Conservation (phyloP, 2,329 filamentous ascomycete genomes). For the Dryadomyces quercus-mongolicae region DNA sequence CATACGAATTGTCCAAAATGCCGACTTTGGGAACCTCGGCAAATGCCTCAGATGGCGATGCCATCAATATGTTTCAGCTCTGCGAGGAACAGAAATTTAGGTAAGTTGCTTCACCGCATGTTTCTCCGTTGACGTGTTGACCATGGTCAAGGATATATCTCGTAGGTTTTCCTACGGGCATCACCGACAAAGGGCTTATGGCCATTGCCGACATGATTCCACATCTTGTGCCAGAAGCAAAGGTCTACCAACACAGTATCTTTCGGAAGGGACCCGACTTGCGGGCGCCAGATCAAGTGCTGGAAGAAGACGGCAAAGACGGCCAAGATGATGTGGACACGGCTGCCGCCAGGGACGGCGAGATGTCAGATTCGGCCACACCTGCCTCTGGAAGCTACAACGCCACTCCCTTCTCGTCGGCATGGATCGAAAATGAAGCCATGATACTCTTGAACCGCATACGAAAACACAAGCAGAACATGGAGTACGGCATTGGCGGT, state of each 20-base stretch:
- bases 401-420: neutral
- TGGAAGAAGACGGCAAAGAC: no score
- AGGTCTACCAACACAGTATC: neutral
- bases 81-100: neutral
- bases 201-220: neutral
- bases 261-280: no score
- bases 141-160: neutral
- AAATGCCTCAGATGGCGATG: no score
- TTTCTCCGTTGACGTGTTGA: no score
- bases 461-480: neutral
- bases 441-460: neutral
- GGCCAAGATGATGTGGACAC: neutral
- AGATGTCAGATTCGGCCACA: no score
- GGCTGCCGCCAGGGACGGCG: no score
- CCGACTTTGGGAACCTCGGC: no score
- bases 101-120: neutral
- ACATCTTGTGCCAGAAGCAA: neutral
- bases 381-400: no score
- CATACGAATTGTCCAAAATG: no score
- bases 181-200: neutral
- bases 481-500: neutral
- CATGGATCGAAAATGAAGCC: neutral
- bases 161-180: neutral
- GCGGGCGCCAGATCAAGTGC: no score
- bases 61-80: neutral